A percentile compares a stretch with the other conserved stretches of the same genome.
Evolutionary conservation across 2,329 filamentous ascomycete species (phyloP).

Genomic region (Paraphoma sp.): DNA sequence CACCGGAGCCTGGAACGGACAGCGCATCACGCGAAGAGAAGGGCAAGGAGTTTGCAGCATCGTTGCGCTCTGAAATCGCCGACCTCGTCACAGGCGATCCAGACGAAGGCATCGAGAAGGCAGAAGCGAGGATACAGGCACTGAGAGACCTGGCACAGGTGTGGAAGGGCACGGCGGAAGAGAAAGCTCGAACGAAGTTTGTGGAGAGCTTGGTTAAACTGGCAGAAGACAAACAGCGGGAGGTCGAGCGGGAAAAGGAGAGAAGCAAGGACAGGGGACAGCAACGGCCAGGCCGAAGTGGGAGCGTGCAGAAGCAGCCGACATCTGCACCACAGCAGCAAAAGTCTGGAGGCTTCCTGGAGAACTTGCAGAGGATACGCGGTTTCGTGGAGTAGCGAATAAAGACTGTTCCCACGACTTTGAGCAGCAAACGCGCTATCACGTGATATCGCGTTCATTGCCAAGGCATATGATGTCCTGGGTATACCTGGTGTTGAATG

Average conservation of each 20-base stretch:
- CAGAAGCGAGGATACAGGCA: conserved; percentile 75
- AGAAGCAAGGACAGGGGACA: conserved; percentile 21
- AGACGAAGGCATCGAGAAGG: conserved; percentile 72
- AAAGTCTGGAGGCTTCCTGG: conserved; percentile 44
- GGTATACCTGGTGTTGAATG: too few relatives aligned
- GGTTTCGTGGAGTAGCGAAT: conserved; percentile 37
- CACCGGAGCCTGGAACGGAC: conserved; percentile 73
- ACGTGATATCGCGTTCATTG: conserved; percentile 17
- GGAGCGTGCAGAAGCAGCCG: conserved; percentile 24
- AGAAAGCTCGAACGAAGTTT: conserved; percentile 81
- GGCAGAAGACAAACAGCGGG: conserved; percentile 74
- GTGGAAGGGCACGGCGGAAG: conserved; percentile 96
- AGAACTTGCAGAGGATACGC: conserved; percentile 48
- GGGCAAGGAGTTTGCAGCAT: conserved; percentile 78
- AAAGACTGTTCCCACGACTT: neutral
- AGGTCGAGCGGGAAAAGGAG: conserved; percentile 50
- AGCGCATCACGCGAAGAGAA: conserved; percentile 81
- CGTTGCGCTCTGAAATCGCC: conserved; percentile 74
- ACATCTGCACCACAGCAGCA: conserved; percentile 25
- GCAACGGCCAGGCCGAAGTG: conserved; percentile 30
- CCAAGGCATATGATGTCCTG: neutral
- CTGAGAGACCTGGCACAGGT: conserved; percentile 78
- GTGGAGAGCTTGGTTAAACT: conserved; percentile 81
- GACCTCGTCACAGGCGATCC: conserved; percentile 65
- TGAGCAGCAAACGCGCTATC: neutral